A percentile compares a stretch with the other conserved stretches of the same genome.
phyloP scores from a whole-genome alignment of 202 grass and related monocot species.

The Alloteropsis angusta region DNA sequence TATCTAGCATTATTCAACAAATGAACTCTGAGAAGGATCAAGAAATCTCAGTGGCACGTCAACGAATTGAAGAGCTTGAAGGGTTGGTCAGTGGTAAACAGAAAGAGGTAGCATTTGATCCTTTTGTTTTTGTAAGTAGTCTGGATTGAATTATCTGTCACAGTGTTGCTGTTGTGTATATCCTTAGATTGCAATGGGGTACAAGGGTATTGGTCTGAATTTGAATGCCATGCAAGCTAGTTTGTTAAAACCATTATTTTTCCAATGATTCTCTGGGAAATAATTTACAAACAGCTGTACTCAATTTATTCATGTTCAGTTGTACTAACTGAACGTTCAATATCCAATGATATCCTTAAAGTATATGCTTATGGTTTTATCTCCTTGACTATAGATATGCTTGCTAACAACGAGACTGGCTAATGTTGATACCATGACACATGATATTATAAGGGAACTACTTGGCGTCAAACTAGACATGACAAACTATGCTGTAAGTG shows the following conservation, averaged over 20 bases:
- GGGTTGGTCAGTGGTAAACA: slow-evolving; percentile 56
- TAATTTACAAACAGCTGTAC: neutral
- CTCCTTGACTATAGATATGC: slow-evolving; percentile 42
- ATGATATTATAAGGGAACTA: slow-evolving; percentile 88
- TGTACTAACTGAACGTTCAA: neutral
- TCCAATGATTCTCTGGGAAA: neutral
- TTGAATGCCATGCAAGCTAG: neutral
- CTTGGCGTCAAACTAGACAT: slow-evolving; percentile 85
- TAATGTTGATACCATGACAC: slow-evolving; percentile 77
- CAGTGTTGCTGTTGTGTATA: neutral
- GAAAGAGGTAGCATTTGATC: slow-evolving; percentile 53
- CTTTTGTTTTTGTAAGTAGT: neutral
- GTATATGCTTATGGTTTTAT: slow-evolving; percentile 4
- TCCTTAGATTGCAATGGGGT: neutral
- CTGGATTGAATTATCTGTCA: neutral
- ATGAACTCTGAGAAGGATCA: slow-evolving; percentile 78
- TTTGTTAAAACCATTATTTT: slow-evolving; percentile 6
- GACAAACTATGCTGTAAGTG: slow-evolving; percentile 82
- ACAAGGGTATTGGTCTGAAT: neutral
- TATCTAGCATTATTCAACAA: slow-evolving; percentile 76
- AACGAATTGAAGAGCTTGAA: slow-evolving; percentile 76
- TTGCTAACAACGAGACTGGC: slow-evolving; percentile 67
- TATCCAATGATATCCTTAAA: neutral
- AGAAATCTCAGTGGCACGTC: slow-evolving; percentile 52
- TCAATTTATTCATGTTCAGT: neutral